Base-by-base conservation (phyloP, 352 stramenopile species). In the Phytophthora sp. region DNA sequence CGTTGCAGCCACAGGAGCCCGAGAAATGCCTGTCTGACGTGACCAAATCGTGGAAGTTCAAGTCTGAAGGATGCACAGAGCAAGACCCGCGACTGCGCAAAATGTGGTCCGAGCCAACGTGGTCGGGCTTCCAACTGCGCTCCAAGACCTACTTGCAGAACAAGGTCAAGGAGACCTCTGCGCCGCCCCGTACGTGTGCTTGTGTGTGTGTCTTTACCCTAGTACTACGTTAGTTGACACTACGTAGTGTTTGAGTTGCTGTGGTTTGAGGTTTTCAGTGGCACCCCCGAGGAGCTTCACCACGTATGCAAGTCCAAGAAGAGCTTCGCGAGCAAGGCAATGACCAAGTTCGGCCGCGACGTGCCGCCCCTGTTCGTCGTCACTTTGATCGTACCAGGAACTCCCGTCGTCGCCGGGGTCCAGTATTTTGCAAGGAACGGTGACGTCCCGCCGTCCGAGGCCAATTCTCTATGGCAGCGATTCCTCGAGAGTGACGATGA, bases 191-290 rank as follows among this genome's bases (percentile, higher is more conserved):
- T 94, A 88, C 55, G 77, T 77, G 7, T 1, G 13, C 29, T 33
- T 9, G 20, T 24, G 20, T 8, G n/a, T 29, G 2, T 33, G 12
- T 30, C 26, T 0, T 39, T 29, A 15, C 36, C n/a, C 44, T 41
- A 23, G 24, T 16, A 12, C 29, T 50, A 12, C 24, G n/a, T 50
- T 23, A 18, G 30, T 54, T 54, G 46, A 23, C 63, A 30, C 16
- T 20, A 16, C 29, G 8, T 49, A 94, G 86, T 93, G 54, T 91
- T 92, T 51, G 86, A 93, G 52, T 72, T 95, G 30, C 57, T 95
- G 39, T 95, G 86, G 86, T 90, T 95, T 49, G 86, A 95, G 50
- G 61, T 90, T 29, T 90, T 95, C 53, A 82, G 77, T 50, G 84
- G 86, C 39, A 79, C 89, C 20, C 72, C 86, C 35, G 71, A 83